Evolutionary conservation across 78 protist species (phyloP), one percentile per base, ranked within the genome.

Genomic region (Planoprotostelium fungivorum): DNA sequence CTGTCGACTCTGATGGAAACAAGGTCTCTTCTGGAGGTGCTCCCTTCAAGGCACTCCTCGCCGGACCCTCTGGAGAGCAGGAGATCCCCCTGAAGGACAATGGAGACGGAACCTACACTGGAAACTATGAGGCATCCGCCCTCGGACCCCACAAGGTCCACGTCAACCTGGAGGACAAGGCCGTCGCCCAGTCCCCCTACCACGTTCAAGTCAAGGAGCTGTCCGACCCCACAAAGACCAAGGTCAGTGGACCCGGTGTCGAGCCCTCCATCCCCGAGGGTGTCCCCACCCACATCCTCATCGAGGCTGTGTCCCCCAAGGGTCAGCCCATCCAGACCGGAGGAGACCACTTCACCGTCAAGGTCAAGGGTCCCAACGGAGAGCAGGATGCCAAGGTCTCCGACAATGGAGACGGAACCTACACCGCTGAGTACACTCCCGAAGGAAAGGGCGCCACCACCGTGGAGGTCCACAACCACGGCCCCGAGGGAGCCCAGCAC

Each of bases 341-440:
- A 38, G 94, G 92, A 83, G 96, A 90, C 84, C 87, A 87, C 90
- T 89, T 94, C 87, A 84, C 96, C 83, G 96, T 86, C 86, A 84
- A 83, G 0, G 92, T 88, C 35, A 89, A 86, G 10, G 93, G 93
- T 86, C 93, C 94, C 38, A 89, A 89, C 63, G 95, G 90, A 73
- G 36, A 34, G 37, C 93, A 36, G n/a, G 38, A 89, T 1, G 92
- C 88, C 31, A 16, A 84, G 38, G 89, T 94, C 86, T 1, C 84
- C 87, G 96, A 94, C 84, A 94, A 94, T n/a, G 96, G 93, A 0
- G 91, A 94, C 38, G 96, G 96, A 83, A 91, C 96, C 34, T 94
- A 94, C 93, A 91, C 92, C 28, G 96, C 89, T 34, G 10, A 63
- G 0, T 94, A 94, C 84, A 91, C 95, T 86, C 95, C 95, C 89